phyloP scores from a whole-genome alignment of 768 basidiomycete species.

The Gloeopeniophorella convolvens region DNA sequence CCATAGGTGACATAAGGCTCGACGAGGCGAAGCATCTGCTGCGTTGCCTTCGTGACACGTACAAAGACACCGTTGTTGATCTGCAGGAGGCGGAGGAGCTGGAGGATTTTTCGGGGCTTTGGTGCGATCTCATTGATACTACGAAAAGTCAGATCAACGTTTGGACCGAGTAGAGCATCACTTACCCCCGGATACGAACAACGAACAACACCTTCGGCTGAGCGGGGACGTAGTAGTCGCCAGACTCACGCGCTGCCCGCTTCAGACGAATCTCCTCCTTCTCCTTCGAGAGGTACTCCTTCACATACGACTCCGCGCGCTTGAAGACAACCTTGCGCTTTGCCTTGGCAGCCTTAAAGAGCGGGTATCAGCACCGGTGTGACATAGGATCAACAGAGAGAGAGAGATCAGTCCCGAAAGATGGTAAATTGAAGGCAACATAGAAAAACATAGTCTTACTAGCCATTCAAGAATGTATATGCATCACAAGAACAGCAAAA shows the following conservation, averaged over 20 bases:
- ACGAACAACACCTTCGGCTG: conserved; percentile 98
- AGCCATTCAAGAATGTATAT: conserved; percentile 78
- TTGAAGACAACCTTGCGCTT: conserved; percentile 99
- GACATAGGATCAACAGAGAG: conserved; percentile 19
- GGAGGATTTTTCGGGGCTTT: conserved; percentile 98
- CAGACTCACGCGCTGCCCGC: conserved; percentile 83
- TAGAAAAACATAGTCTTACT: conserved; percentile 48
- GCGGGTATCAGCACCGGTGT: conserved; percentile 13
- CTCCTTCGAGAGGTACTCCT: conserved; percentile 91
- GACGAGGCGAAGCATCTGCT: conserved; percentile 96
- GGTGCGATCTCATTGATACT: conserved; percentile 99
- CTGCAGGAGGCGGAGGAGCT: conserved; percentile 95
- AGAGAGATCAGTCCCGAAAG: conserved; percentile 78
- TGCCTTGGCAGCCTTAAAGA: conserved; percentile 68
- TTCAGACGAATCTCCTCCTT: conserved; percentile 94
- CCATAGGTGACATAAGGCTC: conserved; percentile 98
- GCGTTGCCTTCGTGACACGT: conserved; percentile 92
- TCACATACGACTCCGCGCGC: conserved; percentile 96
- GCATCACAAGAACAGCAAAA: conserved; percentile 54
- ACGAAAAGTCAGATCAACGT: conserved; percentile 5
- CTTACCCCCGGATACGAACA: conserved; percentile 92
- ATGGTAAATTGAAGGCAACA: conserved; percentile 90
- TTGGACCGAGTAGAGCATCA: conserved; percentile 22
- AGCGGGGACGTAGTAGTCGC: conserved; percentile 96
- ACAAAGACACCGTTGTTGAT: conserved; percentile 99